Base-by-base conservation (phyloP, 306 rosid genomes). In the Begonia loranthoides region DNA sequence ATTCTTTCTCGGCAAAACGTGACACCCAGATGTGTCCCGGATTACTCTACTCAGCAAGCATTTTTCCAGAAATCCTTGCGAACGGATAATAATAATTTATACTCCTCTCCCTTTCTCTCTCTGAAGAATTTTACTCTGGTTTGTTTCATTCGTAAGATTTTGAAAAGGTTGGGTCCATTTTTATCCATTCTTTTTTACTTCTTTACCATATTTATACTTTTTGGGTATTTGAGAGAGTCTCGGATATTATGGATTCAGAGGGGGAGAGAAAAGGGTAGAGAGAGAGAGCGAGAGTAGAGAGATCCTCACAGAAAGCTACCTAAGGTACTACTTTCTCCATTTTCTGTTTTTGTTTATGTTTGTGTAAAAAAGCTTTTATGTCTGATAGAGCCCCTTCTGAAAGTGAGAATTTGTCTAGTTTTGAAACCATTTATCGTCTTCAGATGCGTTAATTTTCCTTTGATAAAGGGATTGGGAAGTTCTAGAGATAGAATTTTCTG, bases 371-470 rank as follows among this genome's bases (percentile, higher is more conserved):
- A 15, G 17, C 34, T 55, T 57, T 57, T 28, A 12, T 38, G 21
- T 22, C n/a, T 14, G 43, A 57, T 55, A 36, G 28, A 54, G 40
- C 44, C n/a, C 50, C 49, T 2, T 9, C 54, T 58, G 54, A 58
- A 58, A 58, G 63, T 58, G 33, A 58, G 63, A 51, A 58, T 58
- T 59, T 59, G 63, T 59, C 63, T 59, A 59, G 39, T 49, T 17
- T 43, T 28, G 47, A 59, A 43, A n/a, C 8, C 47, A 13, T 54
- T 9, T 10, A 12, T 49, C 62, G 4, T 24, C 17, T 39, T 45
- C 59, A 41, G 41, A 17, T 41, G 48, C n/a, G 19, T 55, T 43
- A 55, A 11, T 45, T 21, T 55, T 45, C 10, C 59, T 55, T 28
- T 19, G 47, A 7, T 10, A 4, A 10, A 10, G 13, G 15, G 47